phyloP scores from a whole-genome alignment of 441 rosid species.

The Francoa sonchifolia region DNA sequence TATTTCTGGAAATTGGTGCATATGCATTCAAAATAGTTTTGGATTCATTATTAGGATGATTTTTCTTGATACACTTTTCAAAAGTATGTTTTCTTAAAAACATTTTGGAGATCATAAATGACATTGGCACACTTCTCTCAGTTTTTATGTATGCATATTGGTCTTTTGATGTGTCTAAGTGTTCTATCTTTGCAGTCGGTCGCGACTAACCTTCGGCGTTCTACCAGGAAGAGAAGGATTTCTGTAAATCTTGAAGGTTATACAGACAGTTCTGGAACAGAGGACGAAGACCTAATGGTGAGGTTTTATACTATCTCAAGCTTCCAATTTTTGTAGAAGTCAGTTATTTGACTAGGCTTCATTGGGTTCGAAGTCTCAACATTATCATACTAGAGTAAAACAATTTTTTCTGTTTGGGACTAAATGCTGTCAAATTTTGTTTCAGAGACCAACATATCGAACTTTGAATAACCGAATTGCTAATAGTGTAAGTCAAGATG shows the following conservation, averaged over 20 bases:
- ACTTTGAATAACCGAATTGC: slow-evolving; percentile 38
- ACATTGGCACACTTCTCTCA: not conserved
- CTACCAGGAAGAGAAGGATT: slow-evolving; percentile 80
- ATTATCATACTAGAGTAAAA: slow-evolving; percentile 1
- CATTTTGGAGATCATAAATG: too few species aligned
- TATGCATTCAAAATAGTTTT: too few species aligned
- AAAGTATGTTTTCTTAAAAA: too few species aligned
- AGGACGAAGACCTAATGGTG: slow-evolving; percentile 92
- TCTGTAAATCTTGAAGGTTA: slow-evolving; percentile 74
- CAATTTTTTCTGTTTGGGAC: slow-evolving; percentile 11
- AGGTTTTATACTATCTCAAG: slow-evolving; percentile 19
- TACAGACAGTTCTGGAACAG: slow-evolving; percentile 88
- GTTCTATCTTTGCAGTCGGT: slow-evolving; percentile 37
- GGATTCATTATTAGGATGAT: too few species aligned
- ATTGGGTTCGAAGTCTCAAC: not conserved
- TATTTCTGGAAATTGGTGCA: too few species aligned
- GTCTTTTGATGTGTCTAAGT: slow-evolving; percentile 14
- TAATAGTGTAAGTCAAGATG: slow-evolving; percentile 48
- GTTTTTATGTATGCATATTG: slow-evolving; percentile 7
- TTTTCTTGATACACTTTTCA: too few species aligned
- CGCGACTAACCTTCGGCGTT: slow-evolving; percentile 81
- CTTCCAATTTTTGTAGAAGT: slow-evolving; percentile 7
- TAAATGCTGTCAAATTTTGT: slow-evolving; percentile 18
- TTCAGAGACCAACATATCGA: slow-evolving; percentile 63
- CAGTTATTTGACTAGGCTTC: slow-evolving; percentile 1